Base-by-base conservation (phyloP, 441 rosid genomes). In the Gossypium aridum region DNA sequence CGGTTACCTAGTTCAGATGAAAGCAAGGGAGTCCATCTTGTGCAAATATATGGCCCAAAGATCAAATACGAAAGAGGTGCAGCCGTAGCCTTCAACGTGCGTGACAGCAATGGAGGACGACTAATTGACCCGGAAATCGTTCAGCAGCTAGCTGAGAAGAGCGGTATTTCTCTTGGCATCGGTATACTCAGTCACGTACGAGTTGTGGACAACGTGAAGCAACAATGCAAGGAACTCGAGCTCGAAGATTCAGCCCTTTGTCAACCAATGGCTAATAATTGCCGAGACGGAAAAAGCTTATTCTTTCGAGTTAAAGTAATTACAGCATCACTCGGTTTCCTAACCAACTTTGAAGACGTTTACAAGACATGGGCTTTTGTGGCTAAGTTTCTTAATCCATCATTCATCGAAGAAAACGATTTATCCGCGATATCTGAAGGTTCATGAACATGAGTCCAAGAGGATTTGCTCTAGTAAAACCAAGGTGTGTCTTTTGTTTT, bases 1-100 rank as follows among this genome's bases (percentile, higher is more conserved):
- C 85, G 84, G 81, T 43, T 86, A 19, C 86, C 86, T 31, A 72
- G 62, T 76, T 75, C 88, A 4, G 82, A 83, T 28, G 81, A 83
- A 49, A 77, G 71, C 64, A 82, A 47, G 20, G 84, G 83, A 71
- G 66, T 59, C 81, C 84, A 85, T 77, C 88, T 89, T 64, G 86
- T 89, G 64, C 90, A 89, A 71, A 85, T 89, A 64, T 89, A 89
- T 25, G 93, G 93, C 74, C 93, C 93, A 25, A 89, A 89, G 87
- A 89, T 89, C 77, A 89, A 89, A 79, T 89, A 85, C n/a, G 93
- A 87, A 72, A 81, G 91, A 2, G 91, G 93, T 22, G 88, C 90
- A 28, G 78, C 93, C 3, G 87, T 89, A 77, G 93, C 93, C 0
- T 89, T 89, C 43, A 89, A 87, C 28, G 81, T 89, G 28, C 75